Percentiles rank a stretch among this genome's conserved stretches.
Conservation (phyloP, 805 yeast genomes). For the Suhomyces sp. region DNA sequence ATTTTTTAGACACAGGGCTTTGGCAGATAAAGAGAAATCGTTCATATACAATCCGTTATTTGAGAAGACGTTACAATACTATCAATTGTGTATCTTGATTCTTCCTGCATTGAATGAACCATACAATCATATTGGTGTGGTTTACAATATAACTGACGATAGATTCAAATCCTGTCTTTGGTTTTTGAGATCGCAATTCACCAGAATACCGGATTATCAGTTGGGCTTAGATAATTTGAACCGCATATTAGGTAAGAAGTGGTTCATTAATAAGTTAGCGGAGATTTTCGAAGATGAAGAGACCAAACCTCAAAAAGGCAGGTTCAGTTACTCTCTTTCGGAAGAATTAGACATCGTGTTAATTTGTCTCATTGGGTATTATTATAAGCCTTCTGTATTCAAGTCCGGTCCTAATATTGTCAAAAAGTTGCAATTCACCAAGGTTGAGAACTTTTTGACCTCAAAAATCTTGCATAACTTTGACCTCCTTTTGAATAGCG, state of each 20-base stretch:
- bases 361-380: slow-evolving; percentile 41
- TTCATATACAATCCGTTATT: slow-evolving; percentile 33
- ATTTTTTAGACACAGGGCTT: slow-evolving; percentile 33
- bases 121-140: slow-evolving; percentile 57
- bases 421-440: slow-evolving; percentile 21
- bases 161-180: slow-evolving; percentile 50
- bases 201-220: slow-evolving; percentile 47
- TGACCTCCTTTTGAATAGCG: slow-evolving; percentile 10
- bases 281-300: slow-evolving; percentile 15
- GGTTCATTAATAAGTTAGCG: slow-evolving; percentile 28
- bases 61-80: slow-evolving; percentile 30
- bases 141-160: slow-evolving; percentile 41
- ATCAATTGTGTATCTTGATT: slow-evolving; percentile 53
- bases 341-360: slow-evolving; percentile 21
- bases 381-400: slow-evolving; percentile 39
- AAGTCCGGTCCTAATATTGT: slow-evolving; percentile 20
- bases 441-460: slow-evolving; percentile 25
- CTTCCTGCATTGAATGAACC: slow-evolving; percentile 71
- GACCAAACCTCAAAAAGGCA: slow-evolving; percentile 7
- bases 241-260: slow-evolving; percentile 34
- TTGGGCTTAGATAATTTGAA: slow-evolving; percentile 50
- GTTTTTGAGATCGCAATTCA: slow-evolving; percentile 54
- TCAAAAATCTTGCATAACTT: slow-evolving; percentile 11
- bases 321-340: slow-evolving; percentile 10
- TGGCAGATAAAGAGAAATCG: slow-evolving; percentile 32